phyloP scores from a whole-genome alignment of 2,329 filamentous ascomycete genomes.

The Fusarium floridanum region DNA sequence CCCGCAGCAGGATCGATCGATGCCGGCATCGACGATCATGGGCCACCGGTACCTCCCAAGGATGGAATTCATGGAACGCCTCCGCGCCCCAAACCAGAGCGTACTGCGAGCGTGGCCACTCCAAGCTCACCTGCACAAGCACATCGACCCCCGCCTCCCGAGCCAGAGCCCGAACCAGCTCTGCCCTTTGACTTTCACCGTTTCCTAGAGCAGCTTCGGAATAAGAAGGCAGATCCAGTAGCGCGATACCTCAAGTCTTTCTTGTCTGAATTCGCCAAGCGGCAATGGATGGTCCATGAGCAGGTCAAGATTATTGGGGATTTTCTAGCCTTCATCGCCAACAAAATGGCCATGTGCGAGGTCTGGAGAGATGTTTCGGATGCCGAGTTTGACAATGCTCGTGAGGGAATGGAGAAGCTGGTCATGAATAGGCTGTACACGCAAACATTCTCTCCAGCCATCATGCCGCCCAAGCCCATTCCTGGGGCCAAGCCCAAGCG shows the following conservation, averaged over 20 bases:
- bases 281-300: constrained; percentile 99
- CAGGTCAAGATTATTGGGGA: constrained; percentile 99
- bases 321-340: constrained; percentile 95
- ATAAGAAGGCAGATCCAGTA: constrained; percentile 97
- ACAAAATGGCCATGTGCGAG: constrained; percentile 98
- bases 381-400: constrained; percentile 96
- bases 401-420: constrained; percentile 99
- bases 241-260: constrained; percentile 97
- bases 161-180: constrained; percentile 82
- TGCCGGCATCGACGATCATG: constrained; percentile 58
- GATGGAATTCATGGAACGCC: constrained; percentile 63
- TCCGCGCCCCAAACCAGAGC: constrained; percentile 56
- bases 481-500: constrained; percentile 76
- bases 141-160: constrained; percentile 76
- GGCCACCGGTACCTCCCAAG: constrained; percentile 72
- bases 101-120: constrained; percentile 45
- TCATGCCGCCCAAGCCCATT: constrained; percentile 82
- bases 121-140: constrained; percentile 65
- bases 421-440: constrained; percentile 98
- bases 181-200: constrained; percentile 97
- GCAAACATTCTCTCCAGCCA: constrained; percentile 96
- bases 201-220: constrained; percentile 94
- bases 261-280: constrained; percentile 92
- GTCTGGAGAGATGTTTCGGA: constrained; percentile 97
- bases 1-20: constrained; percentile 54